Base-by-base conservation (phyloP, 2,329 filamentous ascomycete genomes). In the Aureobasidium lini region DNA sequence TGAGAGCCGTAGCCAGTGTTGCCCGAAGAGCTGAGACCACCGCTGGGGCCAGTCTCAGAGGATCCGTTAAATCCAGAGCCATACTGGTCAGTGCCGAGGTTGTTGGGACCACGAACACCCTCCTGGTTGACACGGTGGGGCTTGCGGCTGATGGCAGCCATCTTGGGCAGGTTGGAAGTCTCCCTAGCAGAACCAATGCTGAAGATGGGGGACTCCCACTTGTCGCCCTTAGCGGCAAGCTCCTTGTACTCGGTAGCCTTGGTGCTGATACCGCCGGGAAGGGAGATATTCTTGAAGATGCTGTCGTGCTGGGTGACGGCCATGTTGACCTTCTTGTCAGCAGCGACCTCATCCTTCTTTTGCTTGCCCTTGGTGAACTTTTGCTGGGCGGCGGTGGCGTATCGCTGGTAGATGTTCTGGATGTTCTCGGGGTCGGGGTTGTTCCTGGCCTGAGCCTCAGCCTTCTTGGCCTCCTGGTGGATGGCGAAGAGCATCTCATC, bases 231-330 rank as follows among this genome's bases (percentile, higher is more conserved):
- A 65, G 79, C 80, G 8, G 93, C 90, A 60, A 96, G 81, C 23
- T 96, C 85, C 77, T 85, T 90, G 81, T 95, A 97, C 74, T 96
- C 90, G 28, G 90, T 95, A 9, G 93, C 92, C 83, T 96, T 96
- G 77, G 84, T 86, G 66, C 89, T 94, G 72, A 96, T 93, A 59
- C 91, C 92, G 34, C 89, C 89, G 29, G 92, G 91, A 6, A 99
- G 81, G 60, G 86, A 81, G 70, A 99, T 86, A 70, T 93, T 79
- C 69, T 90, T 88, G 86, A 99, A 96, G 64, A 97, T 90, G 64
- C 89, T 92, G 70, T 96, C 90, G 66, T 96, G 84, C 75, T 91
- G 84, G 42, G 91, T 95, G 64, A 92, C 78, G n/a, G 89, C 88
- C 46, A 92, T 77, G 72, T 95, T 94, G 72, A 92, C 84, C 76